Evolutionary conservation across 345 rosid genomes (phyloP), one percentile per base, ranked within the genome.

Genomic region (Firmiana major): DNA sequence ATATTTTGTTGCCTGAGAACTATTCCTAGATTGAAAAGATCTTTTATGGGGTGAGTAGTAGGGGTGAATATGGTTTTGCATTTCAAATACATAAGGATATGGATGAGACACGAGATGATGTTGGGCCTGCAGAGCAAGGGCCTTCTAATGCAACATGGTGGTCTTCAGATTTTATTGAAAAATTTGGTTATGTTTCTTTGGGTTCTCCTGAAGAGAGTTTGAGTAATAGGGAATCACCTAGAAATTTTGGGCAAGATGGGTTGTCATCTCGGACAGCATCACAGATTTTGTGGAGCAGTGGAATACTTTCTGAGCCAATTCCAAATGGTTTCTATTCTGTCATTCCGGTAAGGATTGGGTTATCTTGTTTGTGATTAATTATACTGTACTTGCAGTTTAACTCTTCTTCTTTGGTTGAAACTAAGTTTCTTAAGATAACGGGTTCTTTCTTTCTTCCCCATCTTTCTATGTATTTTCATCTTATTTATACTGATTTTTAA

Each of bases 321-420:
- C 98, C 98, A 53, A 92, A 92, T 84, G 98, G 99, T 74, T 95
- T 95, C 85, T 93, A 93, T 77, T 95, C 88, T 63, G 88, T 95
- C 78, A 87, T 87, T 68, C 96, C 89, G 71, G 94, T 90, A 81
- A 90, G 88, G 76, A 65, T 74, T 58, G n/a, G 43, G 43, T 31
- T 79, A 59, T 55, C 28, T 48, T 68, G 12, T 43, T 74, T 34
- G 19, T n/a, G 54, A 48, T 48, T 69, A 26, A 15, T 69, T 15
- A 7, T 26, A 48, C 58, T 8, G 7, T 43, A 57, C 53, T 42
- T 58, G 12, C 66, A 40, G 36, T 36, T 54, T 38, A 57, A 40
- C 19, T 38, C 38, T 21, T 3, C 12, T 55, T 55, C 12, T 21
- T 55, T 55, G 26, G 3, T 15, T 70, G 74, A 43, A 21, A 3